A percentile compares a stretch with the other conserved stretches of the same genome.
These are phyloP conservation scores for Botrytis pseudocinerea DNA, from an alignment of 2,329 filamentous ascomycete species.

Conservation along the genomic window DNA sequence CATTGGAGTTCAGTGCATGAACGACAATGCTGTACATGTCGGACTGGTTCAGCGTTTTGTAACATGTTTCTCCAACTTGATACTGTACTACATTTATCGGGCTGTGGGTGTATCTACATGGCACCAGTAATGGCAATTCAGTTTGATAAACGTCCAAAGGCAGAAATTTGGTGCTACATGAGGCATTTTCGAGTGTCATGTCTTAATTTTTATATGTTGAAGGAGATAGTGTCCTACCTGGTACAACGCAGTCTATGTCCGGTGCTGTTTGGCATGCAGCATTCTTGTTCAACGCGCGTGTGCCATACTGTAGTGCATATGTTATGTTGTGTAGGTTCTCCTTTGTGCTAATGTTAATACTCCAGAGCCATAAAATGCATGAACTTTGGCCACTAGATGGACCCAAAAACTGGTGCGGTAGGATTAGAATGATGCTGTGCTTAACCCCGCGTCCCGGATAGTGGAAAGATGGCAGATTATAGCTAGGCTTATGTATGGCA, in stretches of 20 bases:
- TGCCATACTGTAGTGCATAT: not conserved
- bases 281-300: not conserved
- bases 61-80: not conserved
- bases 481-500: not conserved
- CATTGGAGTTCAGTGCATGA: not conserved
- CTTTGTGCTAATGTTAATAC: not conserved
- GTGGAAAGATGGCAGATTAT: not conserved
- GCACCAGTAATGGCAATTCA: not conserved
- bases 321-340: not conserved
- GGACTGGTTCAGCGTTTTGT: not conserved
- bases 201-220: not conserved
- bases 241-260: not conserved
- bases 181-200: not conserved
- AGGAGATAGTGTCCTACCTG: not conserved
- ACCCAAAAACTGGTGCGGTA: constrained; percentile 11
- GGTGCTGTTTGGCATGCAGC: not conserved
- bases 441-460: not conserved
- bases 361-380: not conserved
- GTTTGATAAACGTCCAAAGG: not conserved
- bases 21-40: not conserved
- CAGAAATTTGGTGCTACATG: not conserved
- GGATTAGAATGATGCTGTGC: not conserved
- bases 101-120: not conserved
- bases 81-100: not conserved
- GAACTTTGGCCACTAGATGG: not conserved